These are phyloP conservation scores for Leccinum longicurvipes DNA, from an alignment of 768 basidiomycete species.

Conservation along the genomic window DNA sequence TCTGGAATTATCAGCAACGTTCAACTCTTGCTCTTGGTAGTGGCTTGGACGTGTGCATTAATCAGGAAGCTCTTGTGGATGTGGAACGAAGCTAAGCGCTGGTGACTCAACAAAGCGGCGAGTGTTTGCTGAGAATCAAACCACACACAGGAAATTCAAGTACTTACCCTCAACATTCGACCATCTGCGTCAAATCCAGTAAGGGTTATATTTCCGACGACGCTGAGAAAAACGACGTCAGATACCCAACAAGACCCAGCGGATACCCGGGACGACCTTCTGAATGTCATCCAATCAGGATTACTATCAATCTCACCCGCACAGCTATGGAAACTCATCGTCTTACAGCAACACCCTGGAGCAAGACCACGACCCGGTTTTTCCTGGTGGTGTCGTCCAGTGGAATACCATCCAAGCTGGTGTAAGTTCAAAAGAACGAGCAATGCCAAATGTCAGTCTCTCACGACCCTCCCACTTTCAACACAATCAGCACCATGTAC, in stretches of 20 bases:
- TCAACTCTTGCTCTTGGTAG: too few relatives aligned
- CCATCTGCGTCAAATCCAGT: conserved; percentile 6
- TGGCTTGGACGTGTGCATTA: not conserved
- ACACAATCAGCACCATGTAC: conserved; percentile 9
- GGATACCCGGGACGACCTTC: conserved; percentile 18
- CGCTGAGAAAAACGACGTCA: conserved; percentile 4
- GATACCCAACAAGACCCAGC: conserved; percentile 14
- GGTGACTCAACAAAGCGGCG: not conserved
- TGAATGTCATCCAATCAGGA: conserved; percentile 27
- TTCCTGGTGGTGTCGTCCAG: conserved; percentile 23
- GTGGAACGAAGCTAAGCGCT: conserved; percentile 1
- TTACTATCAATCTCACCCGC: conserved; percentile 17
- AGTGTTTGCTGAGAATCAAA: not conserved
- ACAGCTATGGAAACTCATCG: conserved; percentile 12
- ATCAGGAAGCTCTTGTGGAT: not conserved
- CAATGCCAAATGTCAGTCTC: conserved; percentile 32
- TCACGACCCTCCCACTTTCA: conserved; percentile 9
- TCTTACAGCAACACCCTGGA: conserved; percentile 11
- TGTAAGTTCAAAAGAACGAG: conserved; percentile 30
- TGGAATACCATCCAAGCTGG: conserved; percentile 18
- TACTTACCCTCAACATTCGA: not conserved
- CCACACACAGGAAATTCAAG: not conserved
- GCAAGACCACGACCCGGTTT: conserved; percentile 31
- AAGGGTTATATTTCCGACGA: not conserved
- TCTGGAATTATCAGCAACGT: not conserved